Evolutionary conservation across 2,329 filamentous ascomycete species (phyloP).

Genomic region (Calonectria ilicicola): DNA sequence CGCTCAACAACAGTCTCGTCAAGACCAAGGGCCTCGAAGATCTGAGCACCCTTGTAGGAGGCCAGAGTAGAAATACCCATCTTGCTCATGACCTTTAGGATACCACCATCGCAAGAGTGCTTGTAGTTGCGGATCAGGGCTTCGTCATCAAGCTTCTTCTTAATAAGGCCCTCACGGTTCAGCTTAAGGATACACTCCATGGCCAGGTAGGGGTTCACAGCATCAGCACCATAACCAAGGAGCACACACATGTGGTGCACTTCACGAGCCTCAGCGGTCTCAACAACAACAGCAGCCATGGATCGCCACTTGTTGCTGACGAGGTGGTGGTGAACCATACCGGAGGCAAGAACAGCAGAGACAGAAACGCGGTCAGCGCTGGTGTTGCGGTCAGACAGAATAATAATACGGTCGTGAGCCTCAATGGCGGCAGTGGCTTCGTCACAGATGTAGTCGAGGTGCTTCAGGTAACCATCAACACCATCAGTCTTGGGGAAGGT

Average conservation of each 20-base stretch:
- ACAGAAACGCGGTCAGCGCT: slow-evolving; percentile 86
- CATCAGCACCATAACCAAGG: slow-evolving; percentile 94
- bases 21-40: slow-evolving; percentile 94
- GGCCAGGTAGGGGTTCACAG: slow-evolving; percentile 92
- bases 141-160: slow-evolving; percentile 87
- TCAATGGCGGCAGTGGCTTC: slow-evolving; percentile 87
- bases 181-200: slow-evolving; percentile 98
- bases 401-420: slow-evolving; percentile 84
- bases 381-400: slow-evolving; percentile 90
- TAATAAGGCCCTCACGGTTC: slow-evolving; percentile 91
- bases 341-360: slow-evolving; percentile 87
- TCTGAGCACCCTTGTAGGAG: slow-evolving; percentile 97
- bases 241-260: slow-evolving; percentile 99
- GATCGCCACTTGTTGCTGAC: slow-evolving; percentile 97
- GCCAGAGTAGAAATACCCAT: slow-evolving; percentile 98
- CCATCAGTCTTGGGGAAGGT: slow-evolving; percentile 92
- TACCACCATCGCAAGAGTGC: slow-evolving; percentile 94
- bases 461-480: slow-evolving; percentile 84
- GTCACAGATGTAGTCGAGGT: slow-evolving; percentile 89
- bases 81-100: slow-evolving; percentile 99
- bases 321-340: slow-evolving; percentile 95
- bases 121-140: slow-evolving; percentile 95
- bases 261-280: slow-evolving; percentile 95
- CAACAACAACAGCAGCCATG: slow-evolving; percentile 85
- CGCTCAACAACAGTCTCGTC: slow-evolving; percentile 93